Evolutionary conservation across 257 asterid species (phyloP).

Genomic region (Lavandula angustifolia): DNA sequence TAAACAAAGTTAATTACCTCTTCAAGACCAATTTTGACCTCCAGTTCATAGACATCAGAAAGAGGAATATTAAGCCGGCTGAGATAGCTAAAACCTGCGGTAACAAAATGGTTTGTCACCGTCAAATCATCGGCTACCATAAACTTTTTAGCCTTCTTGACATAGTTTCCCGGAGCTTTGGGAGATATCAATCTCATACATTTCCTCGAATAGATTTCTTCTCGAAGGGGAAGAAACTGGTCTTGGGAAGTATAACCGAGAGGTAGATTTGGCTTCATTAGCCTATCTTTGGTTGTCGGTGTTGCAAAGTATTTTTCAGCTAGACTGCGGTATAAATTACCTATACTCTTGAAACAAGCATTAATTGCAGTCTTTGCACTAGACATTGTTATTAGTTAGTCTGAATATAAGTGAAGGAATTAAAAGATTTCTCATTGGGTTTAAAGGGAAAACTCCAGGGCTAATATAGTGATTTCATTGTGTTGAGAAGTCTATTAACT

Average conservation of each 20-base stretch:
- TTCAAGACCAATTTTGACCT: constrained; percentile 24
- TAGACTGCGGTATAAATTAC: constrained; percentile 26
- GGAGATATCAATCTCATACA: too few relatives aligned
- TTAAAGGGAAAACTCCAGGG: too few relatives aligned
- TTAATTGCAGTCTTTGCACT: too few relatives aligned
- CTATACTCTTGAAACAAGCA: too few relatives aligned
- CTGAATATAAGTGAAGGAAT: too few relatives aligned
- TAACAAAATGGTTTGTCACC: constrained; percentile 10
- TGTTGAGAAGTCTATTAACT: too few relatives aligned
- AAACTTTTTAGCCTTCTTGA: constrained; percentile 22
- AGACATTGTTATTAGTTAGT: too few relatives aligned
- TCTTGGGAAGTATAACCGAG: not conserved
- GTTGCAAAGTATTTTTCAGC: not conserved
- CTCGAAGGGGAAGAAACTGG: not conserved
- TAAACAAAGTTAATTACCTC: too few relatives aligned
- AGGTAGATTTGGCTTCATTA: constrained; percentile 23
- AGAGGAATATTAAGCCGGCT: constrained; percentile 5
- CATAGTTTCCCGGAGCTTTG: not conserved
- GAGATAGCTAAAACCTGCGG: constrained; percentile 4
- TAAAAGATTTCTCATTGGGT: too few relatives aligned
- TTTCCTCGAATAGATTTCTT: not conserved
- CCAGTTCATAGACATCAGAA: constrained; percentile 28
- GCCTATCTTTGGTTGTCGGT: not conserved
- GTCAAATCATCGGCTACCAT: constrained; percentile 29
- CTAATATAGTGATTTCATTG: too few relatives aligned